phyloP scores from a whole-genome alignment of 2,329 filamentous ascomycete species.

The Penicillium palitans region DNA sequence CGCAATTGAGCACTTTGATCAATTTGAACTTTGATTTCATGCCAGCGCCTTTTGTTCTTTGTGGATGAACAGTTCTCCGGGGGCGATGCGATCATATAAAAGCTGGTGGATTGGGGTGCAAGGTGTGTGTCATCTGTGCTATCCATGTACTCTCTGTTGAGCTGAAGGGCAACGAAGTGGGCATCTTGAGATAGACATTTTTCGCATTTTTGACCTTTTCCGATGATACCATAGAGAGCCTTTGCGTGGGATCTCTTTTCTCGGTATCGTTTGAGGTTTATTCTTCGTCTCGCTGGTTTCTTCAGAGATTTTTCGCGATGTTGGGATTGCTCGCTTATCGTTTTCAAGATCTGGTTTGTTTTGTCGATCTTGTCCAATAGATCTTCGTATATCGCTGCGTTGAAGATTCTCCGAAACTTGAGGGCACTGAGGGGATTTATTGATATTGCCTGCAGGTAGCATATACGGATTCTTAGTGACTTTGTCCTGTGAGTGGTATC shows the following conservation, averaged over 20 bases:
- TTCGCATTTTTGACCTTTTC: background rate
- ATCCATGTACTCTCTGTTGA: too few relatives aligned
- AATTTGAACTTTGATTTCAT: background rate
- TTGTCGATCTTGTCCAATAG: background rate
- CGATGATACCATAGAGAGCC: background rate
- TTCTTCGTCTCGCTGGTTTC: background rate
- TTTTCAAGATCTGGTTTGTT: background rate
- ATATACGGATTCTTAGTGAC: too few relatives aligned
- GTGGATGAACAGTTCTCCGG: too few relatives aligned
- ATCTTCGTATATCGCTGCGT: background rate
- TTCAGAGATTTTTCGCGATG: background rate
- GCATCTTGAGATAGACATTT: background rate
- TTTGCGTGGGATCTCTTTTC: background rate
- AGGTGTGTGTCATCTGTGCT: too few relatives aligned
- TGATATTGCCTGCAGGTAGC: too few relatives aligned
- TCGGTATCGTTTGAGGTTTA: background rate
- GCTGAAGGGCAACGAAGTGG: background rate
- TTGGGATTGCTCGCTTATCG: background rate
- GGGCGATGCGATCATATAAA: too few relatives aligned
- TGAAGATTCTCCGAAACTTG: background rate
- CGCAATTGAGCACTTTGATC: background rate
- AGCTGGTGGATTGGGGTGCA: too few relatives aligned
- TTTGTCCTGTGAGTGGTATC: too few relatives aligned
- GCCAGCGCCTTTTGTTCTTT: background rate
- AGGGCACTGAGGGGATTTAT: background rate